These are phyloP conservation scores for Pittosporum tobira DNA, from an alignment of 129 eudicot genomes.

Conservation along the genomic window DNA sequence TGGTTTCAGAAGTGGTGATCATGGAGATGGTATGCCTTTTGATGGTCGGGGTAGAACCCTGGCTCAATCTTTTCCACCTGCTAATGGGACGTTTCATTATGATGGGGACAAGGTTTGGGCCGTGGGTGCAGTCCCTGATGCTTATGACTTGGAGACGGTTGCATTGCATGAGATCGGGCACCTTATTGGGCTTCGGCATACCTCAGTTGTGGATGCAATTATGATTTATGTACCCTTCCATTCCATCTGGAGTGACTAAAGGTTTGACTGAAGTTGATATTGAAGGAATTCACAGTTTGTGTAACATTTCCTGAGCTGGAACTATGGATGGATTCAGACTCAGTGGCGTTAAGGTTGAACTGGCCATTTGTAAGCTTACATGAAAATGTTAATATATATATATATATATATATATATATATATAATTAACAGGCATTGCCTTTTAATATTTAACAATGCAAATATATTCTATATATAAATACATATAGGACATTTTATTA, in stretches of 20 bases:
- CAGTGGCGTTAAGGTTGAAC: too few species aligned
- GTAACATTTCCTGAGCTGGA: constrained; percentile 11
- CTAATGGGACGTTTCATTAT: constrained; percentile 16
- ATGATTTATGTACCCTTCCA: constrained; percentile 21
- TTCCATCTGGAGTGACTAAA: neutral
- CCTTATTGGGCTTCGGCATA: constrained; percentile 22
- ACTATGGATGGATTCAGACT: too few species aligned
- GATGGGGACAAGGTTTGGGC: constrained; percentile 21
- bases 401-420: too few species aligned
- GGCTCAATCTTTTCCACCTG: constrained; percentile 19
- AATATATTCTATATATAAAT: too few species aligned
- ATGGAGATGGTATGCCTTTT: constrained; percentile 18
- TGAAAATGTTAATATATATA: too few species aligned
- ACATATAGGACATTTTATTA: too few species aligned
- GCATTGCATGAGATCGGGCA: constrained; percentile 28
- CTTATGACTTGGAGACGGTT: constrained; percentile 13
- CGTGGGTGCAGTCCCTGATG: neutral
- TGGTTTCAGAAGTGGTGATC: constrained; percentile 12
- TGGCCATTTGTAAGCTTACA: too few species aligned
- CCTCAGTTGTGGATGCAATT: constrained; percentile 13
- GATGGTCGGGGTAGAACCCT: constrained; percentile 8
- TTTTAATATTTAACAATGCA: too few species aligned
- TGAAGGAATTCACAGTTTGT: constrained; percentile 11
- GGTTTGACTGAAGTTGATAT: constrained; percentile 11
- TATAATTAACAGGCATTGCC: too few species aligned